Conservation (phyloP, 2,329 filamentous ascomycete species). For the Verticillium dahliae region DNA sequence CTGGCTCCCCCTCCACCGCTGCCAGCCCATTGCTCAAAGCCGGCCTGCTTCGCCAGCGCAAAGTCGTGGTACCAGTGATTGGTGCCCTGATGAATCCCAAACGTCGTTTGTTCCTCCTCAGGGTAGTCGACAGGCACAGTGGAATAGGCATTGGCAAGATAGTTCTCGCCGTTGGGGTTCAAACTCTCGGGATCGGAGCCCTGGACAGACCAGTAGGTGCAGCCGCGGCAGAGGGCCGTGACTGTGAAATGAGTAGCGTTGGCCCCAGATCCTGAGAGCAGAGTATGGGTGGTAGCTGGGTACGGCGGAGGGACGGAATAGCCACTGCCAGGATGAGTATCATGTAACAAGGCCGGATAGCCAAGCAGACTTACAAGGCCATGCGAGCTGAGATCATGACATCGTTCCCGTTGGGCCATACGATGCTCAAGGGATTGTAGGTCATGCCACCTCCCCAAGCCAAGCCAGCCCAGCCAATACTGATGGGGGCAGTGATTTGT, state of each 20-base stretch:
- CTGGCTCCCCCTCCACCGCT: conserved; percentile 3
- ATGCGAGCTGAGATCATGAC: conserved; percentile 28
- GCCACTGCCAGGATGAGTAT: conserved; percentile 16
- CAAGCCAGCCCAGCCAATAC: conserved; percentile 35
- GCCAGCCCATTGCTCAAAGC: conserved; percentile 20
- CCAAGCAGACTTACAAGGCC: conserved; percentile 21
- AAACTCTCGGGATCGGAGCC: conserved; percentile 28
- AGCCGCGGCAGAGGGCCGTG: conserved; percentile 29
- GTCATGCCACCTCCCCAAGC: conserved; percentile 39
- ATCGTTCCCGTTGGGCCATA: conserved; percentile 32
- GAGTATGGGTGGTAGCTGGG: conserved; percentile 21
- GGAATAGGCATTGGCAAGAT: conserved; percentile 33
- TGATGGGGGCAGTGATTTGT: conserved; percentile 31
- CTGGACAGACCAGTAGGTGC: conserved; percentile 34
- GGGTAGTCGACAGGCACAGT: conserved; percentile 29
- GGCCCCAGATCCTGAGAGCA: conserved; percentile 26
- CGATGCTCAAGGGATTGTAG: conserved; percentile 33
- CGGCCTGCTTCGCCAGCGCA: conserved; percentile 20
- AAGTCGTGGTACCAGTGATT: conserved; percentile 34
- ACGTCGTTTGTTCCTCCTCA: conserved; percentile 23
- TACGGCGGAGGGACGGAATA: conserved; percentile 25
- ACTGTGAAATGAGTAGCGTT: conserved; percentile 27
- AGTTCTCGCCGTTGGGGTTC: conserved; percentile 27
- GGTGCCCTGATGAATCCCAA: conserved; percentile 35
- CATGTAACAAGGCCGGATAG: neutral